Percentiles rank a stretch among this genome's conserved stretches.
phyloP scores from a whole-genome alignment of 1,139 yeast species.

The Suhomyces kunorum region DNA sequence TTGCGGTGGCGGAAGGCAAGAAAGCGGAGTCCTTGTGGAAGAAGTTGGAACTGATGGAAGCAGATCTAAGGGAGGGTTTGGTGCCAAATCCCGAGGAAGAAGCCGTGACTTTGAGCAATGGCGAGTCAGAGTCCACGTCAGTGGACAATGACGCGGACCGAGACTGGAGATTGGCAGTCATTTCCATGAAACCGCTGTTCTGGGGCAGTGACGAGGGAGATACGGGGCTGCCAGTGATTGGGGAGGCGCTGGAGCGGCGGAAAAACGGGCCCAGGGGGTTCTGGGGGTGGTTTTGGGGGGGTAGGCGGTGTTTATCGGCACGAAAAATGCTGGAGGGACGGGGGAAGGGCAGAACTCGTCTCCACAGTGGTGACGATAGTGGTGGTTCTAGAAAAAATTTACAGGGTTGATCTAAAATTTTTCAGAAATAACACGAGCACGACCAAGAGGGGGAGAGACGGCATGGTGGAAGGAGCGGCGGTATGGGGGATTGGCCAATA shows the following conservation, averaged over 20 bases:
- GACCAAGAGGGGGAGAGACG: constrained; percentile 5
- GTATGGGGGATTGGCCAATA: background rate
- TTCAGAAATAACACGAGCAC: constrained; percentile 7
- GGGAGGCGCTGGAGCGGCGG: background rate
- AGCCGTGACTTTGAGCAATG: constrained; percentile 6
- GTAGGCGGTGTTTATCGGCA: background rate
- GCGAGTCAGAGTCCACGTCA: constrained; percentile 15
- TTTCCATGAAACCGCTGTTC: constrained; percentile 5
- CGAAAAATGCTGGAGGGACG: background rate
- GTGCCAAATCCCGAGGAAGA: constrained; percentile 8
- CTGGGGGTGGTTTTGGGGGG: background rate
- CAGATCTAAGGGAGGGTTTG: constrained; percentile 19
- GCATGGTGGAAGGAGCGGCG: background rate
- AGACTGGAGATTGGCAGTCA: constrained; percentile 16
- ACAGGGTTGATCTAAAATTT: constrained; percentile 7
- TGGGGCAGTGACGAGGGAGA: background rate
- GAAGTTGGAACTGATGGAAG: constrained; percentile 29
- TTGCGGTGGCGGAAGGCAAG: constrained; percentile 3
- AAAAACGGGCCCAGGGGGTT: background rate
- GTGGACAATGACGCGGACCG: constrained; percentile 24
- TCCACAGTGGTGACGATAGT: constrained; percentile 6
- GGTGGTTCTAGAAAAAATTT: constrained; percentile 5
- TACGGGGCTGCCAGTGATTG: background rate
- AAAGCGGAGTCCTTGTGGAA: constrained; percentile 25
- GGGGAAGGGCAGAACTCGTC: constrained; percentile 3